Percentiles rank a stretch among this genome's conserved stretches.
phyloP scores from a whole-genome alignment of 257 asterid genomes.

The Misopates orontium region DNA sequence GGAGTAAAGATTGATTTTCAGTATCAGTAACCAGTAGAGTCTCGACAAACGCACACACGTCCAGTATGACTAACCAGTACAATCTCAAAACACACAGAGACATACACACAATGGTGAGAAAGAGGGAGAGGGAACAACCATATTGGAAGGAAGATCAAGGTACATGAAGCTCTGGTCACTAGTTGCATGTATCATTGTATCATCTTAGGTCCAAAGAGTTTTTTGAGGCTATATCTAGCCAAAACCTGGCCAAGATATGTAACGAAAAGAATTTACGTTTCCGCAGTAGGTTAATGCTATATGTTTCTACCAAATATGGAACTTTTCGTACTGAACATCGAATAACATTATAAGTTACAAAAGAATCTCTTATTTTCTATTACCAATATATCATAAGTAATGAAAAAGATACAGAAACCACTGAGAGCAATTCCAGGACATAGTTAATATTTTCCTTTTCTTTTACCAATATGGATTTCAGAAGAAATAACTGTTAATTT shows the following conservation, averaged over 20 bases:
- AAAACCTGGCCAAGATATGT: slow-evolving; percentile 49
- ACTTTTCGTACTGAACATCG: neutral
- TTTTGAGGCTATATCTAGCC: slow-evolving; percentile 66
- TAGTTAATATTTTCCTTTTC: no score
- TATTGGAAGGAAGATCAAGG: slow-evolving; percentile 85
- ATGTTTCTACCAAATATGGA: slow-evolving; percentile 1
- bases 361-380: neutral
- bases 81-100: no score
- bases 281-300: neutral
- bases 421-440: no score
- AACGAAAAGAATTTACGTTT: neutral
- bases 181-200: slow-evolving; percentile 66
- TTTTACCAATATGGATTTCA: no score
- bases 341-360: neutral
- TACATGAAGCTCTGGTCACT: slow-evolving; percentile 73
- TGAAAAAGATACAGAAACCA: neutral
- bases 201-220: slow-evolving; percentile 83
- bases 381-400: neutral
- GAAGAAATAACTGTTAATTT: no score
- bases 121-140: slow-evolving; percentile 55
- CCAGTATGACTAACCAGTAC: no score
- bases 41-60: no score
- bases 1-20: slow-evolving; percentile 12
- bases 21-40: no score
- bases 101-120: slow-evolving; percentile 17